Evolutionary conservation across 108 stramenopile genomes (phyloP), one percentile per base, ranked within the genome.

Genomic region (Phaeodactylum tricornutum): DNA sequence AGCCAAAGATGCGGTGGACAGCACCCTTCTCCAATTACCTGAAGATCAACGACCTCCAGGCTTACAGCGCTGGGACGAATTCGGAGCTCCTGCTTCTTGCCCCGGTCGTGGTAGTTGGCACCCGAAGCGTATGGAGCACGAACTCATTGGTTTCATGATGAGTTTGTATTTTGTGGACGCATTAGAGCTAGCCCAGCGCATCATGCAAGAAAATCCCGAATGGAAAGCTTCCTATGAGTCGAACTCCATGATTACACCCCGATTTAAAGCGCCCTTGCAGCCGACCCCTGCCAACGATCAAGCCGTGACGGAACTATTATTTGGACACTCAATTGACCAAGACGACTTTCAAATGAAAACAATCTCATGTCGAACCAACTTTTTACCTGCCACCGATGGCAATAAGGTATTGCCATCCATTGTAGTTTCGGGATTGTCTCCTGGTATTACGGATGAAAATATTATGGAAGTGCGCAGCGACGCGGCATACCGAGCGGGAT

Each of bases 61-160:
- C 20, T 67, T 91, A 24, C 77, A 75, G 56, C 38, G 69, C 3
- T 91, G 88, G 88, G 53, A 76, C 14, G 76, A 86, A 66, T 91
- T 82, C 69, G 88, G 88, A n/a, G 79, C 84, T 15, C 88, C 88
- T 16, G 42, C 54, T 19, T 45, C 53, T 19, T 58, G 74, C 44
- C 88, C 88, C 8, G 88, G 88, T 12, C 71, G 74, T 38, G 73
- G 72, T n/a, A 38, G 57, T n/a, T 84, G 82, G 82, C 88, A 91
- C 73, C 84, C 88, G 2, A 81, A 74, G 32, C 73, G 61, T 31
- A 70, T 63, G 68, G 81, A 91, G 51, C 88, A 91, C 49, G 69
- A 72, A 43, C 54, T 86, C 26, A 78, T 84, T 59, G 88, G 74
- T 26, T 87, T 80, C 82, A 57, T 87, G 53, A 41, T 80, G 46